phyloP scores from a whole-genome alignment of 1,139 yeast genomes.

The Geotrichum fermentans region DNA sequence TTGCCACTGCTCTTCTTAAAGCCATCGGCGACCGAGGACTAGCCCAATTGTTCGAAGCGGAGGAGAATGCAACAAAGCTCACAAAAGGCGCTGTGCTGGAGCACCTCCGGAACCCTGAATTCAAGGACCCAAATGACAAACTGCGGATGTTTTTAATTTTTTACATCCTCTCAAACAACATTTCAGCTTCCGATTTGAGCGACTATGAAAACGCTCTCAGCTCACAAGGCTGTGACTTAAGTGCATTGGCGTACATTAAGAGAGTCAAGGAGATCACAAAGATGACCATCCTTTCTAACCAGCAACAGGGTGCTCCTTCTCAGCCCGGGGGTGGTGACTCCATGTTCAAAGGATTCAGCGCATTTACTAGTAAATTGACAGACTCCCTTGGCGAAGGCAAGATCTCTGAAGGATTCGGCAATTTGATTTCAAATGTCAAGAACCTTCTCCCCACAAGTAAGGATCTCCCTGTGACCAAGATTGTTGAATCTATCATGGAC shows the following conservation, averaged over 20 bases:
- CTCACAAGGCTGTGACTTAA: slow-evolving; percentile 56
- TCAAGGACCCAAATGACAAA: slow-evolving; percentile 64
- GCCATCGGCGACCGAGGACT: slow-evolving; percentile 79
- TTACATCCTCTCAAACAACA: slow-evolving; percentile 49
- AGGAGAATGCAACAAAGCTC: slow-evolving; percentile 51
- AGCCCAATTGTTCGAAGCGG: slow-evolving; percentile 90
- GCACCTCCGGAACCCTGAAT: slow-evolving; percentile 39
- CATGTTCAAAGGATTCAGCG: slow-evolving; percentile 65
- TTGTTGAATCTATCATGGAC: slow-evolving; percentile 87
- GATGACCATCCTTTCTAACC: slow-evolving; percentile 49
- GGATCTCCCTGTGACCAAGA: slow-evolving; percentile 80
- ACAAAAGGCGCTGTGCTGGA: slow-evolving; percentile 47
- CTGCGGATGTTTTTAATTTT: slow-evolving; percentile 80
- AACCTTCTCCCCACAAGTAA: slow-evolving; percentile 83
- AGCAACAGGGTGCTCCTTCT: slow-evolving; percentile 22
- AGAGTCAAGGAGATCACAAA: slow-evolving; percentile 76
- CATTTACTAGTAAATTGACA: slow-evolving; percentile 67
- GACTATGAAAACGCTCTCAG: slow-evolving; percentile 64
- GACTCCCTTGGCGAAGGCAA: slow-evolving; percentile 50
- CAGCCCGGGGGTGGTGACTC: slow-evolving; percentile 34
- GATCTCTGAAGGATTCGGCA: slow-evolving; percentile 85
- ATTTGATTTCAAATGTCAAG: slow-evolving; percentile 81
- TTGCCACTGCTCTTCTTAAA: slow-evolving; percentile 75
- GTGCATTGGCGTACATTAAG: slow-evolving; percentile 66
- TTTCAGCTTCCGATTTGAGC: slow-evolving; percentile 57